These are phyloP conservation scores for Spongospora subterranea DNA, from an alignment of 208 protist species.

Conservation along the genomic window DNA sequence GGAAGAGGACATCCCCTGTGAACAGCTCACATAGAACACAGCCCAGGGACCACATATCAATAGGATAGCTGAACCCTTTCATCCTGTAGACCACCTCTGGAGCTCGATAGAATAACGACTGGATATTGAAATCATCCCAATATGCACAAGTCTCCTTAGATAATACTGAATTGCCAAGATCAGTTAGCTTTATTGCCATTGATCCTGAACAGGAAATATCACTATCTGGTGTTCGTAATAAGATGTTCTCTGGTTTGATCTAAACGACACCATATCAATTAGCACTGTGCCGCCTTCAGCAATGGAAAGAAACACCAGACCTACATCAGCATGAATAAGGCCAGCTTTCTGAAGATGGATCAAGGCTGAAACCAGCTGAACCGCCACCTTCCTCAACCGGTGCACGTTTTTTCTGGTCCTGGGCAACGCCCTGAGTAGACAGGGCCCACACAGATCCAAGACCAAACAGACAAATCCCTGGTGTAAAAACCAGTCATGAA, in stretches of 20 bases:
- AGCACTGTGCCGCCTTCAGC: not conserved
- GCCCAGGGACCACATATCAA: slow-evolving; percentile 40
- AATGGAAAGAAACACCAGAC: not conserved
- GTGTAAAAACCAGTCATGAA: not conserved
- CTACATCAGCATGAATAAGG: slow-evolving; percentile 38
- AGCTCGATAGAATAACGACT: not conserved
- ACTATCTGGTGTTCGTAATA: not conserved
- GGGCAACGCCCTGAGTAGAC: not conserved
- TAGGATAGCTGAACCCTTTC: not conserved
- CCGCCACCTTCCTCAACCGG: not conserved
- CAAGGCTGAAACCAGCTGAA: not conserved
- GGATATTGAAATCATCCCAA: slow-evolving; percentile 34
- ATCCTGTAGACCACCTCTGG: not conserved
- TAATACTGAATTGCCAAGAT: slow-evolving; percentile 6
- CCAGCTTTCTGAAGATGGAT: not conserved
- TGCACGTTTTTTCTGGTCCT: not conserved
- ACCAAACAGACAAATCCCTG: not conserved
- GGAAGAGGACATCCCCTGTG: not conserved
- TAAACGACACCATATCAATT: not conserved
- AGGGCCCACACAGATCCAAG: not conserved
- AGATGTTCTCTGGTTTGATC: slow-evolving; percentile 43
- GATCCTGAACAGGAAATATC: not conserved
- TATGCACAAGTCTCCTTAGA: not conserved
- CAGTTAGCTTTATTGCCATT: not conserved
- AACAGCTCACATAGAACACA: slow-evolving; percentile 21